Base-by-base conservation (phyloP, 2,329 filamentous ascomycete species). In the Diaporthe velutina region DNA sequence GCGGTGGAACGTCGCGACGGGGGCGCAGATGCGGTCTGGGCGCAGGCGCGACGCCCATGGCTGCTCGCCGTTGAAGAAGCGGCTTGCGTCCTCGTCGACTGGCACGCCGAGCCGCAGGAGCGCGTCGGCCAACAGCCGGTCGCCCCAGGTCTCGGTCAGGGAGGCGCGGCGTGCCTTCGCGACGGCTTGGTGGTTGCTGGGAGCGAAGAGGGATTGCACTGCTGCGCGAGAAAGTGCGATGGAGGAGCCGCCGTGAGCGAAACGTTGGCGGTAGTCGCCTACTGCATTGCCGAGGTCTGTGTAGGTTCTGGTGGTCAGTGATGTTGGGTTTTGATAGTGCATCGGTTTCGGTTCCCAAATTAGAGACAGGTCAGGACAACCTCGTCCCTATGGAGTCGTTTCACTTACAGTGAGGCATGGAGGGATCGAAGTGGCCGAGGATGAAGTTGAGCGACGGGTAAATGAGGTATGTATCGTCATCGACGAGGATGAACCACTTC, bases 401-500 rank as follows among this genome's bases (percentile, higher is more conserved):
- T 2, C 13, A 40, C 64, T 68, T 68, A 68, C 64, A 90, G 67
- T 87, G 83, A 9, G 87, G 84, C 71, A 81, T 80, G 8, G 82
- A 77, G 1, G 85, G 83, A 79, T 90, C 83, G 75, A 91, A 80
- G 73, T 89, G 88, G 22, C 84, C 83, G 10, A 91, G 82, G 10
- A 91, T 79, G 2, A 86, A 79, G 54, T 82, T 81, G 48, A 91
- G 80, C 17, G 89, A 88, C 3, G 86, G 83, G 70, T 85, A 84
- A 60, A 90, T 83, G 58, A 91, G 79, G 78, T 87, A 90, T 0
- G 88, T 90, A 79, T 91, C 89, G 79, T 91, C 89, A 80, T 91
- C 89, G 15, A 89, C 80, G 76, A 91, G 86, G 76, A 90, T 79
- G 78, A 90, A 91, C 89, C 89, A 91, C 79, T 89, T 89, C 81